phyloP scores from a whole-genome alignment of 257 asterid genomes.

The Solanum clarkiae region DNA sequence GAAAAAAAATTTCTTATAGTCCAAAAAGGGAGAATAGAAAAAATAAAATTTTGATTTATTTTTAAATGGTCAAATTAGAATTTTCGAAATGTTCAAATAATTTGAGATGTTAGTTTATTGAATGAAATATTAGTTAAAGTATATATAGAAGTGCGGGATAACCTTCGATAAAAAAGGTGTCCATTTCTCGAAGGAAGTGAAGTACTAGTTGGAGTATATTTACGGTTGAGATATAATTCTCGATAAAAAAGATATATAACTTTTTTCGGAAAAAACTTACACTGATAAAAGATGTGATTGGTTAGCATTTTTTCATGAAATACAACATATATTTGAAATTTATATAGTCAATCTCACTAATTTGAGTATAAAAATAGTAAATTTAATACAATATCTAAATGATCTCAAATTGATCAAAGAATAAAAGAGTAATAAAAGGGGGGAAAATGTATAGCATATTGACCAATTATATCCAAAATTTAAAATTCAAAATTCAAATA shows the following conservation, averaged over 20 bases:
- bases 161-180: too few species aligned
- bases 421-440: too few species aligned
- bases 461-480: neutral
- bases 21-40: neutral
- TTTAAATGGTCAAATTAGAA: neutral
- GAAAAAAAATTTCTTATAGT: neutral
- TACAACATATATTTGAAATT: neutral
- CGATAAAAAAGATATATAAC: neutral
- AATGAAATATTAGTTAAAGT: too few species aligned
- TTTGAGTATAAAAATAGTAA: neutral
- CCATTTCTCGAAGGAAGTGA: too few species aligned
- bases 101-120: neutral
- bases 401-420: too few species aligned
- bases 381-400: neutral
- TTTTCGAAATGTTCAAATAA: neutral
- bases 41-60: neutral
- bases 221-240: too few species aligned
- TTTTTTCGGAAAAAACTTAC: too few species aligned
- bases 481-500: neutral
- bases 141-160: too few species aligned
- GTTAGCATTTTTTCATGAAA: neutral
- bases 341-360: neutral
- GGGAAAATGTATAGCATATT: neutral
- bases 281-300: neutral
- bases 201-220: too few species aligned